These are phyloP conservation scores for Nicotiana rustica DNA, from an alignment of 305 asterid genomes.

Conservation along the genomic window DNA sequence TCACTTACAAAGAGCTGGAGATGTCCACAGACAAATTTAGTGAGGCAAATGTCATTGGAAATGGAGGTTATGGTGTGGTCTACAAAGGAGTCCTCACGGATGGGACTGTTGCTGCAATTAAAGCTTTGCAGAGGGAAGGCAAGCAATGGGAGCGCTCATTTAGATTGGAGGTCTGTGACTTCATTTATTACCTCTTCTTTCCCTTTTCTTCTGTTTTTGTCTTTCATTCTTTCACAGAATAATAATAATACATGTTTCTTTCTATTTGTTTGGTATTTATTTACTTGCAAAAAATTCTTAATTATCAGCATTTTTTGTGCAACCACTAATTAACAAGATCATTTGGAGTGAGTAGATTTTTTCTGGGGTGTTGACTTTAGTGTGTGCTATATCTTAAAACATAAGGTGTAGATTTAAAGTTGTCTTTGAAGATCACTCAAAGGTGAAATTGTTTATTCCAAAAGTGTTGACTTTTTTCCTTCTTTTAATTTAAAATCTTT, in stretches of 20 bases:
- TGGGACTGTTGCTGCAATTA: conserved; percentile 71
- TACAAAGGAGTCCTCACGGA: conserved; percentile 65
- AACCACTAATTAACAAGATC: background rate
- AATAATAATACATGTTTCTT: background rate
- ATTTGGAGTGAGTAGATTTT: background rate
- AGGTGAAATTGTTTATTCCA: background rate
- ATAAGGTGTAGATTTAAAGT: background rate
- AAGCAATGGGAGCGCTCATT: conserved; percentile 79
- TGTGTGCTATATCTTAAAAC: background rate
- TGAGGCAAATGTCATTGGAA: conserved; percentile 57
- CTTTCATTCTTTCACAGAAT: background rate
- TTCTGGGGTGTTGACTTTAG: conserved; percentile 28
- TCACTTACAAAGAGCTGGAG: conserved; percentile 67
- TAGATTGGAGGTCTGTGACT: conserved; percentile 67
- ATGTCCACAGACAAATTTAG: conserved; percentile 63
- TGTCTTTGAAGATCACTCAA: conserved; percentile 6
- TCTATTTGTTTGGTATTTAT: background rate
- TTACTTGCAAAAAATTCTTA: background rate
- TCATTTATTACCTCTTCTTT: conserved; percentile 43
- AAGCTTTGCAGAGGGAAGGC: conserved; percentile 65
- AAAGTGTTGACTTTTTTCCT: conserved; percentile 24
- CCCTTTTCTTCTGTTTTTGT: too few relatives aligned
- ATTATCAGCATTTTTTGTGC: background rate
- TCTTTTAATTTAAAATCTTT: rapidly evolving
- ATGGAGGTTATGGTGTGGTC: conserved; percentile 57